These are phyloP conservation scores for Tetrastigma voinierianum DNA, from an alignment of 164 flowering plant genomes.

Conservation along the genomic window DNA sequence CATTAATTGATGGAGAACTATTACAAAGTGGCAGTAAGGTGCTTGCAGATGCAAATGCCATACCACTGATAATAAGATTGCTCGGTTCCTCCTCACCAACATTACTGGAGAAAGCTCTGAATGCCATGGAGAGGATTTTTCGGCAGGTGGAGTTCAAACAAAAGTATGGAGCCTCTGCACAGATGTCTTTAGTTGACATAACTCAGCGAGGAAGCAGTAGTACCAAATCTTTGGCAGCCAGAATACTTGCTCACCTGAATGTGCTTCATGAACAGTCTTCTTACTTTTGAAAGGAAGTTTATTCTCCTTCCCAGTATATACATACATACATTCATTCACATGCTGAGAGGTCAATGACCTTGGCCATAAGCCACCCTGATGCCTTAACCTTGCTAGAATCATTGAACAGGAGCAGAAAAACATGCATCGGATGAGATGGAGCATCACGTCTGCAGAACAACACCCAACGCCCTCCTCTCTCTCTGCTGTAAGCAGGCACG, in stretches of 20 bases:
- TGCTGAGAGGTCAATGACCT: background rate
- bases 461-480: background rate
- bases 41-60: constrained; percentile 50
- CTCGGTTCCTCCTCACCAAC: constrained; percentile 36
- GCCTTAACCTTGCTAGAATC: background rate
- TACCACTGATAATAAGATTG: constrained; percentile 45
- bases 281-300: constrained; percentile 34
- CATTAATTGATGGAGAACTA: constrained; percentile 51
- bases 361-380: background rate
- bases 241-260: constrained; percentile 58
- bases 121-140: constrained; percentile 55
- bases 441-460: background rate
- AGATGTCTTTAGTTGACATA: constrained; percentile 57
- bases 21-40: constrained; percentile 60
- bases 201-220: constrained; percentile 54
- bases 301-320: background rate
- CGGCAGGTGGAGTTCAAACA: constrained; percentile 49
- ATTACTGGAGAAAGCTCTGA: constrained; percentile 57
- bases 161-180: constrained; percentile 48
- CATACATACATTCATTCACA: background rate
- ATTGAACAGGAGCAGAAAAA: background rate
- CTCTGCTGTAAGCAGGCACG: background rate
- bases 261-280: constrained; percentile 69
- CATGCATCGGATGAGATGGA: background rate
- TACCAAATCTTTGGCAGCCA: constrained; percentile 54